Evolutionary conservation across 2,329 filamentous ascomycete species (phyloP), one percentile per base, ranked within the genome.

Genomic region (Pseudogymnoascus sp.): DNA sequence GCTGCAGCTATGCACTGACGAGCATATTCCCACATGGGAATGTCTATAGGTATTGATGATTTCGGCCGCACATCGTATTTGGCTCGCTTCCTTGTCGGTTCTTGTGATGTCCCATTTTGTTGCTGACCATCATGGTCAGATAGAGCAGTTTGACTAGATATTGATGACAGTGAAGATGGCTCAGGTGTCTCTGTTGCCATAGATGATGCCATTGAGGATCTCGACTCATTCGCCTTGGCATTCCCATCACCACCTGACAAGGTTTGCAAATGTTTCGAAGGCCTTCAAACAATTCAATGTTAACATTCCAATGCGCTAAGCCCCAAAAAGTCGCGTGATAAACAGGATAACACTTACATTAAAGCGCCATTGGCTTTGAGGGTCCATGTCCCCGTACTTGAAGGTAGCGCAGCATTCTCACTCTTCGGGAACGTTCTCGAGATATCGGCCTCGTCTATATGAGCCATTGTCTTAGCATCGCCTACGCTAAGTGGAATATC

Each of bases 1-100:
- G 93, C 94, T 10, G 93, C 93, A 60, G 87, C 82, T 63, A 96
- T 88, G 72, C 92, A 96, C 76, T 99, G 92, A 66, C 87, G 84
- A n/a, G 91, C 93, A 76, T 96, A 97, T 64, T 93, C 86, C 59
- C 84, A 80, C 29, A 85, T 81, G 13, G 88, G 80, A 52, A 97
- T 74, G 65, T 88, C 83, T 61, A 83, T 78, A 13, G 93, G 92
- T 69, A 99, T 92, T 13, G 93, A 96, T 6, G 90, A 89, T 69
- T 86, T 91, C 10, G 91, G 88, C 40, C 82, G 83, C 64, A 88
- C 83, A 68, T 86, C 83, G 71, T 82, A 85, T 65, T 69, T 74
- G 60, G 72, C 72, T 64, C 76, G 74, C 37, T 71, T 67, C 37
- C 68, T 68, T 45, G 69, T 66, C 52, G 67, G 66, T 66, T 67